Conservation (phyloP, 139 green algal species). For the Protoeuglena noctilucae region DNA sequence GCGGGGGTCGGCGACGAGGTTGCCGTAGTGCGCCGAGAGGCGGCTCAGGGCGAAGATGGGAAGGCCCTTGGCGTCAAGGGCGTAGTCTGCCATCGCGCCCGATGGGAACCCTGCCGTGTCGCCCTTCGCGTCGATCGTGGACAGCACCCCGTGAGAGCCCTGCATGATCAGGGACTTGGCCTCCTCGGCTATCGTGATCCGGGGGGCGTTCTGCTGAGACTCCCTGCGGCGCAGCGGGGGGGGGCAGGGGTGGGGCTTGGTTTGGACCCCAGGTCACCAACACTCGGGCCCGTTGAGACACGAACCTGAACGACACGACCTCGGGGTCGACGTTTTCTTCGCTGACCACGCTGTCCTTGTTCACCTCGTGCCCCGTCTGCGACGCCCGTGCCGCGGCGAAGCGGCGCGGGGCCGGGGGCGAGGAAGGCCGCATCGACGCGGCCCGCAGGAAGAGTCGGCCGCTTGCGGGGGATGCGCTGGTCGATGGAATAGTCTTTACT, state of each 20-base stretch:
- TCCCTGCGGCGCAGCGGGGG: neutral
- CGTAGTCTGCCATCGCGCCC: constrained; percentile 51
- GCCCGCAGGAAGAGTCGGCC: too few species aligned
- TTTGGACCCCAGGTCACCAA: too few species aligned
- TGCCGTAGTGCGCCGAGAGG: constrained; percentile 42
- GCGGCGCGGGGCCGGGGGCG: too few species aligned
- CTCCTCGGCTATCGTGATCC: neutral
- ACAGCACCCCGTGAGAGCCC: constrained; percentile 37
- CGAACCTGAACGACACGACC: neutral
- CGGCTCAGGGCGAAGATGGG: constrained; percentile 45
- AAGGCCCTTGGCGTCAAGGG: constrained; percentile 25
- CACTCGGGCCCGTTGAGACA: too few species aligned
- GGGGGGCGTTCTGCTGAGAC: neutral
- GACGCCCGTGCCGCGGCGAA: too few species aligned
- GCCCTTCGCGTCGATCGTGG: constrained; percentile 20
- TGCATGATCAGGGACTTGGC: neutral
- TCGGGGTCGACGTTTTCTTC: neutral
- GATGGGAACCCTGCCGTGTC: constrained; percentile 27
- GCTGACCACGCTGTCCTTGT: neutral
- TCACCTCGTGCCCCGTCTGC: neutral
- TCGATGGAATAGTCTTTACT: too few species aligned
- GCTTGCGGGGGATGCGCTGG: too few species aligned
- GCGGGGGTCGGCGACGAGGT: constrained; percentile 35
- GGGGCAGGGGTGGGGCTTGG: too few species aligned
- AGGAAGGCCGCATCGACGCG: too few species aligned